Evolutionary conservation across 345 rosid species (phyloP).

Genomic region (Luvunga scandens): DNA sequence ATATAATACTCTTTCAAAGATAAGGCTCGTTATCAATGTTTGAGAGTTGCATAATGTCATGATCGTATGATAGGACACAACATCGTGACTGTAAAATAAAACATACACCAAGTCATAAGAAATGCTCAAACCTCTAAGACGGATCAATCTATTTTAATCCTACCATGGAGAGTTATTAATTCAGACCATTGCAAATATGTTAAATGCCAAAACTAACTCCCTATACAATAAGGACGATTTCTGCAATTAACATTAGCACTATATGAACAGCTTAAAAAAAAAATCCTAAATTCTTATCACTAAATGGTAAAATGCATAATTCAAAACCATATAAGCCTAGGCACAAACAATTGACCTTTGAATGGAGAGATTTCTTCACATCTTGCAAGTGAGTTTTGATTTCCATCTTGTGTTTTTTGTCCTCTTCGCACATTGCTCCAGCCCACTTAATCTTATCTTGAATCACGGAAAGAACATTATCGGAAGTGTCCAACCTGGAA

Average conservation of each 20-base stretch:
- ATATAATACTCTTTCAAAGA: not conserved
- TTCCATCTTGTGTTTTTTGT: slow-evolving; percentile 35
- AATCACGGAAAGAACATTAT: slow-evolving; percentile 30
- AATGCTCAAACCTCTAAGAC: not conserved
- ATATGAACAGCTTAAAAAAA: not conserved
- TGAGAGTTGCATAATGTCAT: not conserved
- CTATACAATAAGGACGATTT: not conserved
- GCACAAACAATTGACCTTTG: slow-evolving; percentile 32
- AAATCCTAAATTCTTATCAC: not conserved
- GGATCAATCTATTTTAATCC: not conserved
- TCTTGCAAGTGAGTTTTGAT: slow-evolving; percentile 37
- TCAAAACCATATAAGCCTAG: not conserved
- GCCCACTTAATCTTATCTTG: slow-evolving; percentile 49
- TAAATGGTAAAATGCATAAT: not conserved
- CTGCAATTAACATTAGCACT: slow-evolving; percentile 1
- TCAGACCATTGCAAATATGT: not conserved
- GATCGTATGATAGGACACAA: not conserved
- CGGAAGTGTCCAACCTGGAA: slow-evolving; percentile 42
- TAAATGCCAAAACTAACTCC: not conserved
- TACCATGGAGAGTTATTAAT: not conserved
- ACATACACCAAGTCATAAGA: not conserved
- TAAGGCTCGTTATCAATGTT: not conserved
- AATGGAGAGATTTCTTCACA: slow-evolving; percentile 29
- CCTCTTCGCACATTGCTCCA: slow-evolving; percentile 34
- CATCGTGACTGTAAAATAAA: not conserved